Evolutionary conservation across 1,139 yeast genomes (phyloP), one percentile per base, ranked within the genome.

Genomic region (Pneumocystis jirovecii): DNA sequence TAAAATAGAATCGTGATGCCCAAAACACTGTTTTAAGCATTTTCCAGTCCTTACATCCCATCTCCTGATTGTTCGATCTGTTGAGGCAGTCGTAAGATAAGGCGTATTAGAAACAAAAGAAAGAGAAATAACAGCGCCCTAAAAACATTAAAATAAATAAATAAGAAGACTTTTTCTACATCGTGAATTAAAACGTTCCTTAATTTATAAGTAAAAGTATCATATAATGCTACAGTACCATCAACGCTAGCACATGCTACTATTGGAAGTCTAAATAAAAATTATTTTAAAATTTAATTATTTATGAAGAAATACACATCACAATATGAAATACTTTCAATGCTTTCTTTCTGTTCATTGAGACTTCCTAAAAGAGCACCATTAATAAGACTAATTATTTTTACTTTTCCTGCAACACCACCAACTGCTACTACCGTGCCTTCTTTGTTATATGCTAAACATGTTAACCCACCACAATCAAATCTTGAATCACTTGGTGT

Each of bases 1-100:
- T 68, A 93, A 81, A 17, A 93, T 85, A 66, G 97, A 97, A 87
- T 89, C 88, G 74, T 87, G 88, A 75, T 93, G 98, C 31, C 98
- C 99, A 62, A 83, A 84, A 69, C 95, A 95, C 50, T 80, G 86
- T 78, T 86, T 87, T 65, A 86, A 75, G 70, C 83, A 85, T 66
- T 80, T 82, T 66, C 96, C 96, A 2, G 90, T 86, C 77, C 96
- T 84, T 10, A 87, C 85, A 75, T 95, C 97, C 87, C 91, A 90
- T 75, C 86, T 85, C 76, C 86, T 86, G 57, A 93, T 82, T 70
- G 83, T 83, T 65, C 97, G 97, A 73, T 90, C 87, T 85, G 89
- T 88, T 66, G 88, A 83, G 3, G 90, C 81, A 0, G 87, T 95
- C 60, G 87, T 77, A 65, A 93, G 78, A 64, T 80, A 70, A 2